These are phyloP conservation scores for Candida sp. DNA, from an alignment of 1,139 yeast species.

Conservation along the genomic window DNA sequence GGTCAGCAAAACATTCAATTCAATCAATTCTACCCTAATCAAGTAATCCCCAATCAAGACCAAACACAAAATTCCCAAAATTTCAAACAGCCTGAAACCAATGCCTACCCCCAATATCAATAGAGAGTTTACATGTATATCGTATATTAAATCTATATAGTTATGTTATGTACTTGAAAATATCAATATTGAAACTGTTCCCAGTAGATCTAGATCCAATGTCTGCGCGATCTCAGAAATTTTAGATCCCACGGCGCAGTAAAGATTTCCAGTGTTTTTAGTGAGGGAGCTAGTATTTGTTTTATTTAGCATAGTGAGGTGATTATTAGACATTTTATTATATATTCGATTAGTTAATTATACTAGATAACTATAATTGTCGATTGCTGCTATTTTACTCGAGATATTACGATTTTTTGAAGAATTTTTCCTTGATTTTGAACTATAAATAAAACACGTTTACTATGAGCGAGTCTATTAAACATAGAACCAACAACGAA, in stretches of 20 bases:
- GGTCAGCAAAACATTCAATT: not conserved
- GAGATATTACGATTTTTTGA: not conserved
- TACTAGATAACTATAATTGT: not conserved
- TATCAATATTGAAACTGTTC: no score
- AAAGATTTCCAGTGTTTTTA: no score
- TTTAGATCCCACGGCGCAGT: no score
- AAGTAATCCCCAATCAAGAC: not conserved
- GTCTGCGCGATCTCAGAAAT: no score
- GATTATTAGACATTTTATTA: not conserved
- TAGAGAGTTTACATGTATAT: not conserved
- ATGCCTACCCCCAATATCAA: not conserved
- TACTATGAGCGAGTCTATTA: conserved; percentile 19
- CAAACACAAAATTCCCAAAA: not conserved
- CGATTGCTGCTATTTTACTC: not conserved
- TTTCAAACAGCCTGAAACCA: not conserved
- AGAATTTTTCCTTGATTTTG: not conserved
- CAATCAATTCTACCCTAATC: not conserved
- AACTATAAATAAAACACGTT: not conserved
- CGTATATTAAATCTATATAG: no score
- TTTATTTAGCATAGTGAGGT: not conserved
- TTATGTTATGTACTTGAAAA: no score
- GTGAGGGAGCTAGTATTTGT: not conserved
- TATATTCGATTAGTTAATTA: not conserved
- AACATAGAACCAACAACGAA: conserved; percentile 30
- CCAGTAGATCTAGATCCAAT: no score